phyloP scores from a whole-genome alignment of 129 eudicot genomes.

The carrot (Daucus carota) region DNA sequence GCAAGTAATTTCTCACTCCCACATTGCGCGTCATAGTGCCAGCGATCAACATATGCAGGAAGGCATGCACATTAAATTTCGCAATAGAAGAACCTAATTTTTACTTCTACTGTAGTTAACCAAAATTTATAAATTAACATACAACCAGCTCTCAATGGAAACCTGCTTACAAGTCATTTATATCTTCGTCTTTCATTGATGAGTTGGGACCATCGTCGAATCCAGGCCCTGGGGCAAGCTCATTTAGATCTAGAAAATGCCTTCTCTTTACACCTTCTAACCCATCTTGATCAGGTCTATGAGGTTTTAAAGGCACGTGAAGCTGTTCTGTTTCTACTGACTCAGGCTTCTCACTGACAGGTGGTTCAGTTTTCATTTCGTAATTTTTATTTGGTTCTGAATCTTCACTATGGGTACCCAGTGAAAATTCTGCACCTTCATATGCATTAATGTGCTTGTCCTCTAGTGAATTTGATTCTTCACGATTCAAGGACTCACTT shows the following conservation, averaged over 20 bases:
- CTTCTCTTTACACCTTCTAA: constrained; percentile 43
- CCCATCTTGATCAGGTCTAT: constrained; percentile 39
- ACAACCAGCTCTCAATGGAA: constrained; percentile 23
- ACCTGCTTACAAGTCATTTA: constrained; percentile 32
- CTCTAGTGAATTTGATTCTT: constrained; percentile 34
- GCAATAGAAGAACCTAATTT: constrained; percentile 20
- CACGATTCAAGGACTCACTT: constrained; percentile 41
- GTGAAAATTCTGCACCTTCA: constrained; percentile 48
- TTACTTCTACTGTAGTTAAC: constrained; percentile 13
- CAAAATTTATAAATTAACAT: constrained; percentile 17
- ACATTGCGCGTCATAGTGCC: neutral
- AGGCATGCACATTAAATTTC: constrained; percentile 13
- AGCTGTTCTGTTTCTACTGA: constrained; percentile 30
- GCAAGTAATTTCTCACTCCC: neutral
- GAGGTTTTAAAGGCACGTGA: constrained; percentile 26
- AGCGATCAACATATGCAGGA: constrained; percentile 17
- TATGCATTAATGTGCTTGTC: constrained; percentile 33
- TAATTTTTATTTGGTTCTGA: constrained; percentile 29
- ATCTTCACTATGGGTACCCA: constrained; percentile 40
- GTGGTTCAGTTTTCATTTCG: constrained; percentile 36
- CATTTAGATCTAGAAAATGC: constrained; percentile 86
- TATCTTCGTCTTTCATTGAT: constrained; percentile 48
- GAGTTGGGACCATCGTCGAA: constrained; percentile 66
- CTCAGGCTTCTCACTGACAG: constrained; percentile 25
- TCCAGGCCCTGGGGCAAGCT: constrained; percentile 95